A percentile compares a stretch with the other conserved stretches of the same genome.
Conservation (phyloP, 1,284 basidiomycete genomes). For the Puccinia polysora region DNA sequence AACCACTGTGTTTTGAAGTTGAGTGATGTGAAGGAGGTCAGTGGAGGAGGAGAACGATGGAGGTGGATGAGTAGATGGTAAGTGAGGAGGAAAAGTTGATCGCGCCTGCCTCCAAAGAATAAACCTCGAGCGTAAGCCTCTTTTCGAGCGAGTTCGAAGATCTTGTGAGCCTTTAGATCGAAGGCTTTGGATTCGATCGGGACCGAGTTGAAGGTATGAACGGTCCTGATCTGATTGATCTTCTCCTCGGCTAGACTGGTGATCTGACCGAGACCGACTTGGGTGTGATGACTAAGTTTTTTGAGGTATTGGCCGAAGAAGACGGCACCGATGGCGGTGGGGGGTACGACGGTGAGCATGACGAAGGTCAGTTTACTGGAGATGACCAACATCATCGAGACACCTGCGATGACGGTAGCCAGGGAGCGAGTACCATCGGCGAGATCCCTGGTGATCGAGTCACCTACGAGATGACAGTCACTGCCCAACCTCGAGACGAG, state of each 20-base stretch:
- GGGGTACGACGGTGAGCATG: conserved; percentile 91
- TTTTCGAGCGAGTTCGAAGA: conserved; percentile 72
- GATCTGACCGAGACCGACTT: conserved; percentile 91
- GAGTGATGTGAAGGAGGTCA: conserved; percentile 1
- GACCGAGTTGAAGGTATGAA: conserved; percentile 80
- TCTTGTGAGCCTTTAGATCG: conserved; percentile 60
- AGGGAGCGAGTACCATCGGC: conserved; percentile 78
- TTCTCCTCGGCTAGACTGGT: conserved; percentile 81
- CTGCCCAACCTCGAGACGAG: conserved; percentile 84
- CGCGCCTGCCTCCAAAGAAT: conserved; percentile 65
- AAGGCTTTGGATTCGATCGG: conserved; percentile 64
- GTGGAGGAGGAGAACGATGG: background rate
- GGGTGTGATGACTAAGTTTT: conserved; percentile 81
- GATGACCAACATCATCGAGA: conserved; percentile 93
- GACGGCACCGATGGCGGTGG: conserved; percentile 89
- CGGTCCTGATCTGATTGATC: conserved; percentile 83
- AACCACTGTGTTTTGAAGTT: conserved; percentile 64
- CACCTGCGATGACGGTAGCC: conserved; percentile 83
- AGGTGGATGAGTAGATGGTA: conserved; percentile 25
- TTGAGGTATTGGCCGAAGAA: conserved; percentile 94
- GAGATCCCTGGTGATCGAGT: conserved; percentile 84
- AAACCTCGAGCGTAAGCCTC: conserved; percentile 86
- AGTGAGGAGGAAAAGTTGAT: background rate
- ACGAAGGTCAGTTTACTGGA: conserved; percentile 82
- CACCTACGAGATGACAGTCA: conserved; percentile 90